Evolutionary conservation across 805 yeast species (phyloP), one percentile per base, ranked within the genome.

Genomic region (Ogataea minuta): DNA sequence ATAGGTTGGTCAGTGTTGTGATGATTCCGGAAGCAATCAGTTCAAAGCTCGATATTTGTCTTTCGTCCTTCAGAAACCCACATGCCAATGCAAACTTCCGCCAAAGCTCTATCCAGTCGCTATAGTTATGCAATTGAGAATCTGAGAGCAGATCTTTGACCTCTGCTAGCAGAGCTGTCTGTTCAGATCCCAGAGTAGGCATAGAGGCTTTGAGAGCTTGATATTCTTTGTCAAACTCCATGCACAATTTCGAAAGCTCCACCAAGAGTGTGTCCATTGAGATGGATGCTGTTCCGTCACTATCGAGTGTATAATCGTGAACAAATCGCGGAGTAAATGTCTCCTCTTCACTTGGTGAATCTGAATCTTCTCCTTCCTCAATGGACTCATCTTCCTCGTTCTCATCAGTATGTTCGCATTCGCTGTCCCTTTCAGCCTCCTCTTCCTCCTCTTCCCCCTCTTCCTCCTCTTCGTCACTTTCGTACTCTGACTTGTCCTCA

Each of bases 21-120:
- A 83, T 68, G 6, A 85, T 57, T 0, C 89, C 89, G 2, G 89
- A 83, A 2, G 83, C 72, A 5, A 80, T 69, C 23, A 89, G 64
- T 56, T 88, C 95, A 62, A 79, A 86, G 43, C 90, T 81, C 0
- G 95, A 85, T 4, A 84, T 64, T 2, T 46, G 33, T 4, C 43
- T 44, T 3, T 30, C 37, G 2, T 41, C 31, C 3, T 23, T 39
- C 1, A 56, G 54, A 13, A 46, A 49, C 11, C 67, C 64, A 17
- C 74, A 50, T 1, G 66, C 55, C 4, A 44, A 37, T 9, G 59
- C 60, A 4, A 79, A 57, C 29, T 56, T 53, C 3, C 53, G 30
- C 79, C 81, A 70, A 6, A 67, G 11, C 2, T 36, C 36, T 2
- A 39, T 20, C 67, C 67, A 64, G 11, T 51, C 67, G 1, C 64